Base-by-base conservation (phyloP, 768 basidiomycete species). In the Clitopilus hobsonii region DNA sequence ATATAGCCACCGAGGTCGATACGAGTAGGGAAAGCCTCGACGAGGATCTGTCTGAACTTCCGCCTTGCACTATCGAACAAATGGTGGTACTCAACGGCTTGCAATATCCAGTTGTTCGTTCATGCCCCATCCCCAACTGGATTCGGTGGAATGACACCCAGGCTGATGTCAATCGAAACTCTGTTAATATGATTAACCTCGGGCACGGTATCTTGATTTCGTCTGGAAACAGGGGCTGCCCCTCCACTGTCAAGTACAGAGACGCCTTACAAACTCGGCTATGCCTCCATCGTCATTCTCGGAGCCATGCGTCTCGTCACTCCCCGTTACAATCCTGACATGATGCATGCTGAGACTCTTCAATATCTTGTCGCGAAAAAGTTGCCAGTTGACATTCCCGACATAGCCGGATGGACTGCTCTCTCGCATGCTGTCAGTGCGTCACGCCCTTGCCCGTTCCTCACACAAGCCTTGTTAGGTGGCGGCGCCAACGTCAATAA, bases 381-480 rank as follows among this genome's bases (percentile, higher is more conserved):
- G 11, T 66, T 74, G 0, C 67, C 78, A 2, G 63, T 70, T 3
- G 69, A 81, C 51, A 20, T 71, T 1, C 64, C 65, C 1, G 83
- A 83, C 54, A 74, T 84, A 41, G 69, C 65, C 10, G 79, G 79
- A 3, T 69, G 69, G 64, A 83, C 78, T 1, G 76, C 83, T 1
- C 71, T 83, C 3, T 73, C 78, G 47, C 81, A 82, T 60, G 67
- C 70, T 0, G 72, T 73, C 6, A 71, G 70, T 5, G 65, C 67
- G 0, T 59, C 61, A 0, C 18, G 45, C 1, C 63, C 67, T 0
- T 60, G 68, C 23, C 45, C 64, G 7, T 66, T 70, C 10, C 61
- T 81, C 20, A 64, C 68, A 0, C 72, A 71, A 14, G 56, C 67
- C 11, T 65, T 85, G 22, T 55, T 84, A n/a, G 64, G 71, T 54